Conservation (phyloP, 495 filamentous ascomycete genomes). For the Lasiosphaeria ovina region DNA sequence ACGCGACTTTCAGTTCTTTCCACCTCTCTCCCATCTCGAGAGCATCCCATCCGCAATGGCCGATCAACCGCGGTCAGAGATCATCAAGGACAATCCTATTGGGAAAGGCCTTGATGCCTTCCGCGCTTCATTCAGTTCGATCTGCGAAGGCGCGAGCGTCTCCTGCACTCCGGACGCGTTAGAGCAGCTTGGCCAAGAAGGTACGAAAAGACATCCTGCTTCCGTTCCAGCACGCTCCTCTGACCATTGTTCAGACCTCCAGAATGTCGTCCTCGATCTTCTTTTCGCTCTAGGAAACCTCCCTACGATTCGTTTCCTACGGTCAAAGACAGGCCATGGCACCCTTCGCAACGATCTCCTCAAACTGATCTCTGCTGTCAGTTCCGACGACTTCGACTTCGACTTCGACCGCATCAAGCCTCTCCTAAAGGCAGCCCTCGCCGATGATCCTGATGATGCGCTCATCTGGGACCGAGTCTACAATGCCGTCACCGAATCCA, state of each 20-base stretch:
- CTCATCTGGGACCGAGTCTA: slow-evolving; percentile 33
- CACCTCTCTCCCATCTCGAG: too few species aligned
- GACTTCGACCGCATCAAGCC: slow-evolving; percentile 5
- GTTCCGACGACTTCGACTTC: slow-evolving; percentile 37
- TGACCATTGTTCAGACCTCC: slow-evolving; percentile 22
- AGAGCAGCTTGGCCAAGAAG: slow-evolving; percentile 29
- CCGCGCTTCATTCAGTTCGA: slow-evolving; percentile 29
- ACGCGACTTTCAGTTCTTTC: too few species aligned
- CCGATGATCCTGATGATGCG: slow-evolving; percentile 18
- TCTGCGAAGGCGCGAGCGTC: slow-evolving; percentile 24
- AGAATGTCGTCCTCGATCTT: slow-evolving; percentile 17
- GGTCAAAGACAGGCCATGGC: slow-evolving; percentile 5
- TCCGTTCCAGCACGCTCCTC: slow-evolving; percentile 3
- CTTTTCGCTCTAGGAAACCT: slow-evolving; percentile 26
- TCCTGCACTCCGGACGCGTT: slow-evolving; percentile 24
- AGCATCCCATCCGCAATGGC: too few species aligned
- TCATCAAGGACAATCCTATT: slow-evolving; percentile 20
- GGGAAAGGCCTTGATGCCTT: slow-evolving; percentile 34
- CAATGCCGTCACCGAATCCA: slow-evolving; percentile 28
- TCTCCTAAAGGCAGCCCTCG: slow-evolving; percentile 31
- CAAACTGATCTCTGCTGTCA: slow-evolving; percentile 23
- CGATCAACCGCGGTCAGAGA: too few species aligned
- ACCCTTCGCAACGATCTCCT: slow-evolving; percentile 23
- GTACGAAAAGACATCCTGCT: neutral
- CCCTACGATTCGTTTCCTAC: slow-evolving; percentile 26